Percentiles rank a stretch among this genome's conserved stretches.
phyloP scores from a whole-genome alignment of 2,329 filamentous ascomycete genomes.

The Hirsutella rhossiliensis region DNA sequence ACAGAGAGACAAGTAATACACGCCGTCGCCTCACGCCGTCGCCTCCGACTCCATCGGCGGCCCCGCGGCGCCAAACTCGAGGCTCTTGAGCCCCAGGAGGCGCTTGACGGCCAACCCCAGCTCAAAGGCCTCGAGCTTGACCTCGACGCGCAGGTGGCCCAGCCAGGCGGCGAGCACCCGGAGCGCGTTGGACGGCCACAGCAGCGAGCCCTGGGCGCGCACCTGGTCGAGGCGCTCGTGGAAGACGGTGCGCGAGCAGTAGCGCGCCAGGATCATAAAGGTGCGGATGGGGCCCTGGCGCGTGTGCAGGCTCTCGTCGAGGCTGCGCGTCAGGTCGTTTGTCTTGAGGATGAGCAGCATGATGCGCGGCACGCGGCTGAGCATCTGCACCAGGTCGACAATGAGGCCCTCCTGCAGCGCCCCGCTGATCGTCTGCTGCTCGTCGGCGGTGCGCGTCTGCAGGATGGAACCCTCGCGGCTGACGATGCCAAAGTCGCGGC shows the following conservation, averaged over 20 bases:
- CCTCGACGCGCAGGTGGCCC: slow-evolving; percentile 45
- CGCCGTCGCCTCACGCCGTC: no score
- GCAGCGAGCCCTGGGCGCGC: slow-evolving; percentile 36
- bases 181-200: slow-evolving; percentile 45
- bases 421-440: slow-evolving; percentile 77
- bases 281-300: slow-evolving; percentile 51
- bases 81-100: slow-evolving; percentile 20
- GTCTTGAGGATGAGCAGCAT: slow-evolving; percentile 95
- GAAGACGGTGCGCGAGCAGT: slow-evolving; percentile 55
- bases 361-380: slow-evolving; percentile 80
- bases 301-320: slow-evolving; percentile 84
- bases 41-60: slow-evolving; percentile 8
- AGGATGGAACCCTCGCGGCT: slow-evolving; percentile 44
- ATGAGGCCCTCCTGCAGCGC: slow-evolving; percentile 82
- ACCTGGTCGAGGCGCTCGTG: slow-evolving; percentile 51
- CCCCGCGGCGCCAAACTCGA: slow-evolving; percentile 12
- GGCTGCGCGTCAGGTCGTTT: slow-evolving; percentile 85
- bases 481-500: slow-evolving; percentile 75
- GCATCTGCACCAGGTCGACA: slow-evolving; percentile 74
- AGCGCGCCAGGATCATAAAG: slow-evolving; percentile 57
- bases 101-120: slow-evolving; percentile 45
- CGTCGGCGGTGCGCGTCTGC: slow-evolving; percentile 52
- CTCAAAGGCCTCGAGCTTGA: slow-evolving; percentile 54
- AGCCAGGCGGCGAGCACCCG: slow-evolving; percentile 44
- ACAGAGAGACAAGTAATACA: no score